Evolutionary conservation across 345 rosid species (phyloP).

Genomic region (Ceriops decandra): DNA sequence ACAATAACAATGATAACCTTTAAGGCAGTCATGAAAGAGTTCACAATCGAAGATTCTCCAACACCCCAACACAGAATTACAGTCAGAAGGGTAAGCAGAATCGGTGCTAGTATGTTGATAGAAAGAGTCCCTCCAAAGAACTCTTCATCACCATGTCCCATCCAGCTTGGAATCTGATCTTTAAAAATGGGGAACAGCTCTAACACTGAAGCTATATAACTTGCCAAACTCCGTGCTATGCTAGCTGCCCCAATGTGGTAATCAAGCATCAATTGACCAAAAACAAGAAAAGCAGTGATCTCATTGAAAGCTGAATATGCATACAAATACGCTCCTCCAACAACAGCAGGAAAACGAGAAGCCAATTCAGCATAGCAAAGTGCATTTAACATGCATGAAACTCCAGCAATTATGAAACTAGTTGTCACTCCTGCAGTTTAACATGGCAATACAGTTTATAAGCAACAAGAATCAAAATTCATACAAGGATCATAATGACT

Average conservation of each 20-base stretch:
- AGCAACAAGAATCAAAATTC: neutral
- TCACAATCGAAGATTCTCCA: constrained; percentile 70
- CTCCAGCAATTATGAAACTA: constrained; percentile 85
- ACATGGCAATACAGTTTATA: neutral
- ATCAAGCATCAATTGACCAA: constrained; percentile 85
- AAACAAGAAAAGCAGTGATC: constrained; percentile 87
- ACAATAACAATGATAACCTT: constrained; percentile 85
- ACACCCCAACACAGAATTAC: constrained; percentile 71
- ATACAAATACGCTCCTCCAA: constrained; percentile 93
- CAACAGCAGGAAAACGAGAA: constrained; percentile 87
- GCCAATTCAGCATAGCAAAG: constrained; percentile 94
- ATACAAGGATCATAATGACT: neutral
- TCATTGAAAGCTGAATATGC: constrained; percentile 86
- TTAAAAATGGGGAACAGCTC: constrained; percentile 70
- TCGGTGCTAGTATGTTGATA: constrained; percentile 71
- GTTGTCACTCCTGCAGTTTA: constrained; percentile 66
- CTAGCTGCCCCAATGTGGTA: constrained; percentile 98
- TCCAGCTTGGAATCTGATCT: constrained; percentile 65
- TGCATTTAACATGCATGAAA: constrained; percentile 83
- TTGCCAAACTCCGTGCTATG: constrained; percentile 86
- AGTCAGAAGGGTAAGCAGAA: constrained; percentile 68
- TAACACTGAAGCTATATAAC: constrained; percentile 64
- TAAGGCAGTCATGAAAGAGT: constrained; percentile 72
- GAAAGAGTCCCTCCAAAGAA: constrained; percentile 79
- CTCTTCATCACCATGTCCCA: constrained; percentile 76